Conservation (phyloP, 139 green algal genomes). For the Coccomyxa sp. region DNA sequence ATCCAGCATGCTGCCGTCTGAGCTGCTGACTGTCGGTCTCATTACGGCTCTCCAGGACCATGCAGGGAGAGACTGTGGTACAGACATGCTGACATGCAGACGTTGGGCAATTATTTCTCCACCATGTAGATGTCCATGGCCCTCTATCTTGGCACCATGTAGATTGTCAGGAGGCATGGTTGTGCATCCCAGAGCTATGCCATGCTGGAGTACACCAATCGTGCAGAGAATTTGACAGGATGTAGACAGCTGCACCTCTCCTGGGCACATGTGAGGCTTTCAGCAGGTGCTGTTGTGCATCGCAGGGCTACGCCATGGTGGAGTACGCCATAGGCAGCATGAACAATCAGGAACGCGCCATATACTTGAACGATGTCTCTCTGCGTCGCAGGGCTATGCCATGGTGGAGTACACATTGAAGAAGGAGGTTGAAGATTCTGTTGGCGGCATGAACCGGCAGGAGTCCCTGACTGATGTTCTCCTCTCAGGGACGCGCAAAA, state of each 20-base stretch:
- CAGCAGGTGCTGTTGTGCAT: neutral
- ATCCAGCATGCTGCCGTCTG: neutral
- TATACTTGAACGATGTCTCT: too few relatives aligned
- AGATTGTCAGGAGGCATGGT: too few relatives aligned
- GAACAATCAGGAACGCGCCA: constrained; percentile 76
- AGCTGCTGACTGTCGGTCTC: neutral
- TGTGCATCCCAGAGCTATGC: too few relatives aligned
- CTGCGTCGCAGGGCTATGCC: too few relatives aligned
- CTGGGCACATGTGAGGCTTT: constrained; percentile 17
- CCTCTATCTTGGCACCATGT: too few relatives aligned
- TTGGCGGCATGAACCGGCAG: neutral
- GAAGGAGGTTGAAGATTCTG: neutral
- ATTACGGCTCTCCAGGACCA: neutral
- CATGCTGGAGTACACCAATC: neutral
- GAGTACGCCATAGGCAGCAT: constrained; percentile 94
- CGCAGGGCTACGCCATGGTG: constrained; percentile 90
- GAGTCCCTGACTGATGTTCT: neutral
- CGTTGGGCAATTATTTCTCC: too few relatives aligned
- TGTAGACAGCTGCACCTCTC: neutral
- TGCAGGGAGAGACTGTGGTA: neutral
- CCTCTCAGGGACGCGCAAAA: constrained; percentile 1
- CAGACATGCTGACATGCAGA: too few relatives aligned
- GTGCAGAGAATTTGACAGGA: neutral
- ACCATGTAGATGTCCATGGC: too few relatives aligned
- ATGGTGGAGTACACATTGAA: neutral